Base-by-base conservation (phyloP, 2,329 filamentous ascomycete genomes). In the Phialocephala sp. region DNA sequence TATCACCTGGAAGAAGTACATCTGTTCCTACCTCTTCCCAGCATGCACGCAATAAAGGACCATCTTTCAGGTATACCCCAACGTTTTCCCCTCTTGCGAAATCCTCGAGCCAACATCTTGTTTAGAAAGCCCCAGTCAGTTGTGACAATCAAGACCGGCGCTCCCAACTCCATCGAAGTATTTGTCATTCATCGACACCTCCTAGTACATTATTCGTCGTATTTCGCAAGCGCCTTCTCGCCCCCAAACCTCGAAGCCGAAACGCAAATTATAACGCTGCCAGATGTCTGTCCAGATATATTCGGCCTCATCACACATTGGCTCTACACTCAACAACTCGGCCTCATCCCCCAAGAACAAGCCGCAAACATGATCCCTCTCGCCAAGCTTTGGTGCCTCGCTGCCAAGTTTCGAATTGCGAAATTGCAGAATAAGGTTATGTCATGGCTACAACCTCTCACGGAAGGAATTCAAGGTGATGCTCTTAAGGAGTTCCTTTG, bases 291-390 rank as follows among this genome's bases (percentile, higher is more conserved):
- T 12, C 55, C 14, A 9, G 55, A 57, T 20, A 41, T 15, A 22
- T 57, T 57, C 35, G 35, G 55, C 8, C 35, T 57, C 12, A 5
- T 57, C 12, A 41, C 36, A 4, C 55, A 57, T 22, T 57, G 55
- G 55, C 55, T 57, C 3, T 57, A 57, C 55, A 57, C 55, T 9
- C 55, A 57, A 39, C n/a, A 24, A 22, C 55, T 57, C 55, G 55
- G 39, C 20, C 35, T 57, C 3, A 22, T 36, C n/a, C 32, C 55
- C 9, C 32, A 36, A 36, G 32, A 36, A 22, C 55, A 36, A 36
- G 24, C 32, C 35, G 1, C 14, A 6, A 37, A 20, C 18, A 32
- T 57, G 32, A n/a, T 39, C 9, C 55, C 55, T 15, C 35, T 57
- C 18, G 36, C 55, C 18, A 57, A 37, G 24, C 55, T 57, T 32